Evolutionary conservation across 2,329 filamentous ascomycete genomes (phyloP), one percentile per base, ranked within the genome.

Genomic region (Aspergillus aculeatus): DNA sequence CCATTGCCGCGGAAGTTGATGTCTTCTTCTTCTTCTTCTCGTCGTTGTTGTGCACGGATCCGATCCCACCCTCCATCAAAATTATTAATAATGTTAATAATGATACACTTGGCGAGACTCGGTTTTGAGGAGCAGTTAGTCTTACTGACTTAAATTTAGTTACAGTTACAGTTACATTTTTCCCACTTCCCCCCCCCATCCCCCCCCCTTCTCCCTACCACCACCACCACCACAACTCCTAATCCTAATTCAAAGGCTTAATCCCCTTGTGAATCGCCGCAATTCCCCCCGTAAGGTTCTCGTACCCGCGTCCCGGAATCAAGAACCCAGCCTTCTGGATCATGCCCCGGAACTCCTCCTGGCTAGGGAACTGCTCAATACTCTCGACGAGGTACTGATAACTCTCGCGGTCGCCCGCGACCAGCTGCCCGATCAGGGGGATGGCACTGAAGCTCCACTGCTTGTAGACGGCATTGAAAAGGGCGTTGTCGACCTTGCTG

Each of bases 381-480:
- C 93, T 97, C 83, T 99, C 95, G 10, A 99, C 95, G 10, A 99
- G 83, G 78, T 99, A 99, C 82, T 99, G 95, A 77, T 99, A 99
- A 74, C 92, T 96, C 71, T 96, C 94, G 58, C 94, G 83, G 74
- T 99, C 96, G 6, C 91, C 92, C 1, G 95, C 94, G 16, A 99
- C 93, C 62, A 99, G 73, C 79, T 99, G 94, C 2, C 95, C 96
- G 71, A 99, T 97, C 67, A 99, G 77, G 0, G 95, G 95, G 65
- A 99, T 99, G 12, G 92, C 92, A 61, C 87, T 84, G 75, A 99
- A 99, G 62, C 91, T 96, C 93, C 96, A 99, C 60, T 90, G 85
- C 83, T 96, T 96, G 79, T 99, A 99, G 1, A 94, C 77, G 19
- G 87, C 86, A 76, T 98, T 90, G 71, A 99, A 86, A 0, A 96